Conservation (phyloP, 352 stramenopile genomes). For the Phytopythium aichiense region DNA sequence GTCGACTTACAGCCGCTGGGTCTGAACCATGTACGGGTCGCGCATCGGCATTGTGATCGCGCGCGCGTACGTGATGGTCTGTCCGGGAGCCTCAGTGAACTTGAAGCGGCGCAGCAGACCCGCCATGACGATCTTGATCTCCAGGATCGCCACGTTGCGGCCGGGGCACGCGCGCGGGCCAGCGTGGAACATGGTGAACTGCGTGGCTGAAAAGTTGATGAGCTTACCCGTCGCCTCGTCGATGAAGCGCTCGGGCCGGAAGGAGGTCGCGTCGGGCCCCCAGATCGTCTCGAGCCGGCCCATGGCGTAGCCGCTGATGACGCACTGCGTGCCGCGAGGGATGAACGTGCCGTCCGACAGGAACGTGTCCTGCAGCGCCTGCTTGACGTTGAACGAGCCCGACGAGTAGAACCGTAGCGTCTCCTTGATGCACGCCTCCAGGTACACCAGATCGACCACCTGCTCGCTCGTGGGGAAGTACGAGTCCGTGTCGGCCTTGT, state of each 20-base stretch:
- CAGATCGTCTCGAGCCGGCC: conserved; percentile 30
- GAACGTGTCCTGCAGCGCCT: conserved; percentile 25
- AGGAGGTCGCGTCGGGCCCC: conserved; percentile 24
- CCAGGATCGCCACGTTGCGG: no score
- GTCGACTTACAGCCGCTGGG: neutral
- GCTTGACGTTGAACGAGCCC: conserved; percentile 32
- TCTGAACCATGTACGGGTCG: no score
- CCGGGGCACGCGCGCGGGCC: no score
- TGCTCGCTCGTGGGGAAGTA: conserved; percentile 15
- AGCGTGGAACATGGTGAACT: no score
- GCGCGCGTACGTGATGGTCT: no score
- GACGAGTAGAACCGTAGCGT: conserved; percentile 14
- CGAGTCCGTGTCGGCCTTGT: neutral
- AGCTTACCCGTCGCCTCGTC: conserved; percentile 14
- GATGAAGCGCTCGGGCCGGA: conserved; percentile 36
- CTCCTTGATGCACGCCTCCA: conserved; percentile 17
- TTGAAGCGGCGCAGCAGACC: no score
- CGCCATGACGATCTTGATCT: no score
- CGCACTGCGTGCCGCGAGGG: conserved; percentile 9
- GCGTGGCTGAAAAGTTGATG: conserved; percentile 1
- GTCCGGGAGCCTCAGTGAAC: no score
- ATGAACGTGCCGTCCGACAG: conserved; percentile 42
- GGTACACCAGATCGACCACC: conserved; percentile 10
- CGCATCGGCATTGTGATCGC: no score
- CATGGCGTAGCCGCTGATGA: conserved; percentile 30